Conservation (phyloP, 352 stramenopile species). For the Pythium aquatile region DNA sequence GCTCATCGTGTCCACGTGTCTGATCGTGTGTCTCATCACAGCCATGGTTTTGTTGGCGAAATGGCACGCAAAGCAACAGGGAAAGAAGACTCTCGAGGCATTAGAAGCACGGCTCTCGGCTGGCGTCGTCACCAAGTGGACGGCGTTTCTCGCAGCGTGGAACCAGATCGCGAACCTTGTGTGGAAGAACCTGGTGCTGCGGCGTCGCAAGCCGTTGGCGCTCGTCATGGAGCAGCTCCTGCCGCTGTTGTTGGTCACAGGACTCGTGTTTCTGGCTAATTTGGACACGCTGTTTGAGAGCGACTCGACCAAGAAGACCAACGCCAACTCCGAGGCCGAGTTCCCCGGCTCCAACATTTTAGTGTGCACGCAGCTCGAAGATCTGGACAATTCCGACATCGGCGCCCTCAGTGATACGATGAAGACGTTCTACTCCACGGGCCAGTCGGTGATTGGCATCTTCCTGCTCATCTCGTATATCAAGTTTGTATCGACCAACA, state of each 20-base stretch:
- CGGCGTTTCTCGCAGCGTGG: constrained; percentile 25
- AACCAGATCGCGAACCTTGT: constrained; percentile 31
- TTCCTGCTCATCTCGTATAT: constrained; percentile 33
- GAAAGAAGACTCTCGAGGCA: constrained; percentile 18
- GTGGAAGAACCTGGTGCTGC: constrained; percentile 37
- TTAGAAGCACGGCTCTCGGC: constrained; percentile 23
- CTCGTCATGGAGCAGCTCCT: constrained; percentile 29
- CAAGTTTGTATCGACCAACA: constrained; percentile 55
- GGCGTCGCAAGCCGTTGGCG: constrained; percentile 21
- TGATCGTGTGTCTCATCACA: constrained; percentile 6
- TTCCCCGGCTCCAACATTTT: constrained; percentile 11
- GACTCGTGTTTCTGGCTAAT: constrained; percentile 27
- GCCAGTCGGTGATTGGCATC: constrained; percentile 31
- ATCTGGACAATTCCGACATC: constrained; percentile 14
- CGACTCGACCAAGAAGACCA: constrained; percentile 9
- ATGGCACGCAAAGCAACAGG: constrained; percentile 17
- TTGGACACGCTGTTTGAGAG: constrained; percentile 22
- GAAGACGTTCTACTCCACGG: constrained; percentile 33
- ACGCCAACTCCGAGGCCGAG: constrained; percentile 14
- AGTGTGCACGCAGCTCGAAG: constrained; percentile 12
- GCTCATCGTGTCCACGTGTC: constrained; percentile 10
- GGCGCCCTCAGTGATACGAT: constrained; percentile 20
- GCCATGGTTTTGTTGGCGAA: constrained; percentile 18
- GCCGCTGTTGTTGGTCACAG: constrained; percentile 26
- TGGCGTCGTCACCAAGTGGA: constrained; percentile 27